These are phyloP conservation scores for Colletotrichum higginsianum DNA, from an alignment of 2,329 filamentous ascomycete genomes.

Conservation along the genomic window DNA sequence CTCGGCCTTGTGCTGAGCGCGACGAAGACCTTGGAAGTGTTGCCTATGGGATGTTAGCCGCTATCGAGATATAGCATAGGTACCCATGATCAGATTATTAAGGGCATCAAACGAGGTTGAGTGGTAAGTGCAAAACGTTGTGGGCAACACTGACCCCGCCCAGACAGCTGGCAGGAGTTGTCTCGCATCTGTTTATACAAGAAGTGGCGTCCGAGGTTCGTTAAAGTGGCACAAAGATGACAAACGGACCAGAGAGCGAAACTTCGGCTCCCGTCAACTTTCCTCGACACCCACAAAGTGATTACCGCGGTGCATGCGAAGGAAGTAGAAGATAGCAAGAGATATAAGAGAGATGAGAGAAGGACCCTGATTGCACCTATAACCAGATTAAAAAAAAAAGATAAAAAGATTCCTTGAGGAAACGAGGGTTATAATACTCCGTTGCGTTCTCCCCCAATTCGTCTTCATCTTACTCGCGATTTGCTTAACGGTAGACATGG, in stretches of 20 bases:
- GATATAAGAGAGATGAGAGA: neutral
- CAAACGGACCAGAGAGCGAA: neutral
- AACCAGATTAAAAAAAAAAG: no score
- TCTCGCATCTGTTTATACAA: neutral
- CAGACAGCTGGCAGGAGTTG: neutral
- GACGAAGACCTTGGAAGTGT: constrained; percentile 72
- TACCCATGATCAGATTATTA: neutral
- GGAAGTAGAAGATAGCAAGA: neutral
- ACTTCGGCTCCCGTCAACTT: neutral
- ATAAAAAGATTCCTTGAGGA: neutral
- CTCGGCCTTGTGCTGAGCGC: constrained; percentile 69
- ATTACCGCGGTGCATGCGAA: no score
- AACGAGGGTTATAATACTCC: neutral
- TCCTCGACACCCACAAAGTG: neutral
- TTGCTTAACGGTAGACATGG: neutral
- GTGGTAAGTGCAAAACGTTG: neutral
- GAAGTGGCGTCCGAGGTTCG: neutral
- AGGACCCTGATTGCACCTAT: neutral
- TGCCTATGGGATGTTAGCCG: constrained; percentile 60
- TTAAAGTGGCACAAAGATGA: neutral
- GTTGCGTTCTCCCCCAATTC: no score
- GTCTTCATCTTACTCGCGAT: neutral
- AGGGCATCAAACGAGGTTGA: neutral
- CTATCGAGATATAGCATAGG: neutral
- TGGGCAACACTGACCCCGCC: neutral